Evolutionary conservation across 331 rosid genomes (phyloP), one percentile per base, ranked within the genome.

Genomic region (Malus hybrid): DNA sequence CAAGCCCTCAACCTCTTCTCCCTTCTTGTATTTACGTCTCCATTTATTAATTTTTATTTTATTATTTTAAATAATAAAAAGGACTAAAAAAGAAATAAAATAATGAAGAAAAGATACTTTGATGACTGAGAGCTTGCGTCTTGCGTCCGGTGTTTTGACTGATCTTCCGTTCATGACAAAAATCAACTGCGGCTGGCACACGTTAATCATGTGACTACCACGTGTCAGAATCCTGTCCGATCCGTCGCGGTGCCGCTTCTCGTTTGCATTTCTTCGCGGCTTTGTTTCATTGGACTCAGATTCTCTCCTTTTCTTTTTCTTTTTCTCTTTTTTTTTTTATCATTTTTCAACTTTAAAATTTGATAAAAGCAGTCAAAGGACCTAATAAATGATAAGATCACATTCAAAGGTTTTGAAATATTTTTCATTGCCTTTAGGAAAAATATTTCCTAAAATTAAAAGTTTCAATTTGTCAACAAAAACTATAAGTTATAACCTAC

Each of bases 161-260:
- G 42, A 70, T 88, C 82, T 31, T 79, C 91, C 70, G 39, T 73
- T 83, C 88, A 90, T 91, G 96, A 88, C 98, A 91, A 88, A 70
- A 81, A 11, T 46, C 61, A 67, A 60, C 52, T 39, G 81, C 29
- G 69, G 65, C 76, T 27, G 48, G 70, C 65, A n/a, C 62, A 72
- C 71, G 67, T 64, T 3, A 42, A 10, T 52, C 24, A 67, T 3
- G 22, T 6, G 5, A 5, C 6, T 69, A 83, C 80, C 93, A 88
- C 91, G 93, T 86, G 93, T 73, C 85, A 6, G 1, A 28, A 28
- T 28, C 29, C 29, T 28, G 29, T 28, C 29, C 29, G 29, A 28
- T 28, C 29, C 29, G 29, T 28, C 29, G 29, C 3, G 29, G 29
- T 2, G 29, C 29, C 29, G 29, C 3, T 28, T 28, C 29, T 28